phyloP scores from a whole-genome alignment of 1,284 basidiomycete genomes.

The Fomitopsis palustris region DNA sequence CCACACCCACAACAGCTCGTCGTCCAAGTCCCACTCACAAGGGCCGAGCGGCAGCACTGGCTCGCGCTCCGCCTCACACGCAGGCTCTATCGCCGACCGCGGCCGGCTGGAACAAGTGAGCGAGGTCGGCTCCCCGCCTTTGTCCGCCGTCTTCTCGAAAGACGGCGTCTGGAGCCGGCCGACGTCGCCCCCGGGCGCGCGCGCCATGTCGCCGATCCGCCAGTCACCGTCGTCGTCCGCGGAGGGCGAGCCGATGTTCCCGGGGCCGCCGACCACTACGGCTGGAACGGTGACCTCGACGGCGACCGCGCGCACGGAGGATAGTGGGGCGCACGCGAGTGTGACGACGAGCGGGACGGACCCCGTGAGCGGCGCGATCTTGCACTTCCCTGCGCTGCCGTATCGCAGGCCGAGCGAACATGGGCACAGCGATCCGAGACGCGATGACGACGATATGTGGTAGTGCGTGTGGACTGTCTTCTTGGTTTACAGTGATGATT shows the following conservation, averaged over 20 bases:
- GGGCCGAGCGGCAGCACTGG: constrained; percentile 32
- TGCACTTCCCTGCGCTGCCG: constrained; percentile 30
- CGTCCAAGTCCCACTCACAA: constrained; percentile 43
- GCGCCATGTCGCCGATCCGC: constrained; percentile 6
- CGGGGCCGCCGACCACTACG: constrained; percentile 10
- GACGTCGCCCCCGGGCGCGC: constrained; percentile 5
- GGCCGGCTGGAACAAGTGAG: constrained; percentile 17
- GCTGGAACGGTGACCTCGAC: constrained; percentile 26
- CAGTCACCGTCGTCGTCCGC: constrained; percentile 8
- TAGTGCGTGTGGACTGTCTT: background rate
- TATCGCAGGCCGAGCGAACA: constrained; percentile 17
- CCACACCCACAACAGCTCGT: constrained; percentile 40
- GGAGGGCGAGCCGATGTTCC: constrained; percentile 5
- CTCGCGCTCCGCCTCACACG: constrained; percentile 41
- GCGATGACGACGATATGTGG: constrained; percentile 18
- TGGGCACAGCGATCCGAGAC: constrained; percentile 8
- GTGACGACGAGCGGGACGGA: constrained; percentile 33
- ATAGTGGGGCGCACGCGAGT: constrained; percentile 27
- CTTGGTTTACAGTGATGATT: background rate
- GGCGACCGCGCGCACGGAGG: constrained; percentile 20
- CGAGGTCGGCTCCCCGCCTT: constrained; percentile 27
- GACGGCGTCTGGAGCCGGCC: constrained; percentile 14
- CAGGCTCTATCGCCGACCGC: constrained; percentile 45
- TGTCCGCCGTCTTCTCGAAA: constrained; percentile 28
- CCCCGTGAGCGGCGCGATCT: constrained; percentile 30